A percentile compares a stretch with the other conserved stretches of the same genome.
Conservation (phyloP, 2,329 filamentous ascomycete species). For the Botrytis deweyae region DNA sequence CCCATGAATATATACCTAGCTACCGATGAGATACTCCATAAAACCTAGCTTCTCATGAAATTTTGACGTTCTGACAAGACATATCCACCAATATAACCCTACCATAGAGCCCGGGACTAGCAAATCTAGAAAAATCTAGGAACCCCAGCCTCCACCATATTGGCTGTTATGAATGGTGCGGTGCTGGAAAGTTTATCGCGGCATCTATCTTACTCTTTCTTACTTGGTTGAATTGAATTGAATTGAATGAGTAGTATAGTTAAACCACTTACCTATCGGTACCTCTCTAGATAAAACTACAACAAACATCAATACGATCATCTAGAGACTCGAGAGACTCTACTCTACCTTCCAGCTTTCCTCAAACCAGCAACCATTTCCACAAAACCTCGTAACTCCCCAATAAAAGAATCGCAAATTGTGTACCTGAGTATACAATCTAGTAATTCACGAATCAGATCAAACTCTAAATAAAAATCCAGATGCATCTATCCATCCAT, state of each 20-base stretch:
- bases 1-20: neutral
- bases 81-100: neutral
- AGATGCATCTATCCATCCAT: neutral
- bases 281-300: no score
- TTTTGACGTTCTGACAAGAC: neutral
- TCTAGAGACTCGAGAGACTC: neutral
- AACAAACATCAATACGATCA: neutral
- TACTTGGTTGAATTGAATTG: neutral
- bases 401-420: neutral
- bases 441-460: neutral
- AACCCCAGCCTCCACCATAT: neutral
- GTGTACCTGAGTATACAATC: neutral
- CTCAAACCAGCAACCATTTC: neutral
- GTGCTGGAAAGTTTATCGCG: neutral
- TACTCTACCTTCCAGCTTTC: neutral
- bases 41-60: neutral
- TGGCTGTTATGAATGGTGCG: neutral
- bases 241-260: neutral
- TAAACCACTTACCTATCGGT: neutral
- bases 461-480: neutral
- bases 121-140: neutral
- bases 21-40: neutral
- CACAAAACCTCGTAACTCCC: neutral
- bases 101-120: neutral
- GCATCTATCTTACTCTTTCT: no score